Conservation (phyloP, 2,329 filamentous ascomycete species). For the Eutypella sp. region DNA sequence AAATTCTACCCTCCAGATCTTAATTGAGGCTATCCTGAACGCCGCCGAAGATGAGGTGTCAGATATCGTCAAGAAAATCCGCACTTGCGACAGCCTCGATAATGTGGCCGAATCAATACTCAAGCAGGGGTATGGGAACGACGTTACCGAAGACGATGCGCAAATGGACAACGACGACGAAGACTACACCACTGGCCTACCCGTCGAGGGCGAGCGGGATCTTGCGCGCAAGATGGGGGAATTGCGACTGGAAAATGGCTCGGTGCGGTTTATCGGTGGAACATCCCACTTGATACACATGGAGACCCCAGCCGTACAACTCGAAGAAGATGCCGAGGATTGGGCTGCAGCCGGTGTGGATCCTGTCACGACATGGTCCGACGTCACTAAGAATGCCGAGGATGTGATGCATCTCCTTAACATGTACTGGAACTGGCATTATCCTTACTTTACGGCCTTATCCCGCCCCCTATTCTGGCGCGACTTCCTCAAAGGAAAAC, state of each 20-base stretch:
- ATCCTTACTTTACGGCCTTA: constrained; percentile 89
- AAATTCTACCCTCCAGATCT: constrained; percentile 82
- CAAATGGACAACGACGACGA: constrained; percentile 39
- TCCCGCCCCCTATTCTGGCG: constrained; percentile 82
- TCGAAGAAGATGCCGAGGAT: constrained; percentile 40
- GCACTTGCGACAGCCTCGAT: constrained; percentile 71
- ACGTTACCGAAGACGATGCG: constrained; percentile 32
- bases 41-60: constrained; percentile 82
- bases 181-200: constrained; percentile 35
- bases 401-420: constrained; percentile 84
- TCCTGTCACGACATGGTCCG: constrained; percentile 80
- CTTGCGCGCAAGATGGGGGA: constrained; percentile 92
- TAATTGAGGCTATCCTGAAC: constrained; percentile 89
- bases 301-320: constrained; percentile 41
- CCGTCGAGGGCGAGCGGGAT: constrained; percentile 64
- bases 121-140: constrained; percentile 34
- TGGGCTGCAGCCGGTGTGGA: constrained; percentile 53
- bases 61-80: constrained; percentile 76
- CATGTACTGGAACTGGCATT: constrained; percentile 99
- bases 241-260: constrained; percentile 78
- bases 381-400: constrained; percentile 72
- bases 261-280: constrained; percentile 85
- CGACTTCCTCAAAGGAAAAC: constrained; percentile 72
- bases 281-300: constrained; percentile 91
- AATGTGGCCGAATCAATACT: constrained; percentile 49